A percentile compares a stretch with the other conserved stretches of the same genome.
phyloP scores from a whole-genome alignment of 805 yeast species.

The Yarrowia porcina region DNA sequence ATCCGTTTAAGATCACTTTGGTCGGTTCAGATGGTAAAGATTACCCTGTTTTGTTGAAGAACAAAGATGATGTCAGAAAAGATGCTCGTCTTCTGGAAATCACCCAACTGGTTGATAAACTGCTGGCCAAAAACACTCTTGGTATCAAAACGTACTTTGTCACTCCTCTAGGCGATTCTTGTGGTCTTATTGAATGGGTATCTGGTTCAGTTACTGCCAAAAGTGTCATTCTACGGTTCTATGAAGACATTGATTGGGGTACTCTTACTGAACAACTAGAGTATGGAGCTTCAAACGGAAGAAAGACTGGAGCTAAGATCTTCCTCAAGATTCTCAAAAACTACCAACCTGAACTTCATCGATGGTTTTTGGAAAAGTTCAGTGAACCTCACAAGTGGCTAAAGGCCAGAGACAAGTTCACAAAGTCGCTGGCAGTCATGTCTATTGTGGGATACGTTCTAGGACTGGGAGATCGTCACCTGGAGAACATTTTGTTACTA shows the following conservation, averaged over 20 bases:
- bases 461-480: constrained; percentile 95
- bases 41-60: constrained; percentile 77
- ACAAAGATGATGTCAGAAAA: constrained; percentile 86
- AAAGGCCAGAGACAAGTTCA: constrained; percentile 65
- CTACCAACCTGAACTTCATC: constrained; percentile 56
- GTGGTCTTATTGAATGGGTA: constrained; percentile 92
- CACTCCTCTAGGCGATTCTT: constrained; percentile 75
- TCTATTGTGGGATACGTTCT: constrained; percentile 92
- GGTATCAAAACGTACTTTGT: constrained; percentile 81
- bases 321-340: constrained; percentile 40
- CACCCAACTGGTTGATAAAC: constrained; percentile 77
- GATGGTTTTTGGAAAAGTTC: constrained; percentile 85
- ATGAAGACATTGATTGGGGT: constrained; percentile 37
- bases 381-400: constrained; percentile 92
- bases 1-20: constrained; percentile 73
- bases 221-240: constrained; percentile 50
- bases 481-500: constrained; percentile 80
- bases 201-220: constrained; percentile 70
- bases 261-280: constrained; percentile 26
- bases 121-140: constrained; percentile 61
- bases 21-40: constrained; percentile 74
- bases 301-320: neutral
- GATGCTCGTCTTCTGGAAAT: constrained; percentile 94
- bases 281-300: neutral
- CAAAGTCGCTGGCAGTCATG: constrained; percentile 89